Evolutionary conservation across 108 stramenopile genomes (phyloP), one percentile per base, ranked within the genome.

Genomic region (Skeletonema potamos): DNA sequence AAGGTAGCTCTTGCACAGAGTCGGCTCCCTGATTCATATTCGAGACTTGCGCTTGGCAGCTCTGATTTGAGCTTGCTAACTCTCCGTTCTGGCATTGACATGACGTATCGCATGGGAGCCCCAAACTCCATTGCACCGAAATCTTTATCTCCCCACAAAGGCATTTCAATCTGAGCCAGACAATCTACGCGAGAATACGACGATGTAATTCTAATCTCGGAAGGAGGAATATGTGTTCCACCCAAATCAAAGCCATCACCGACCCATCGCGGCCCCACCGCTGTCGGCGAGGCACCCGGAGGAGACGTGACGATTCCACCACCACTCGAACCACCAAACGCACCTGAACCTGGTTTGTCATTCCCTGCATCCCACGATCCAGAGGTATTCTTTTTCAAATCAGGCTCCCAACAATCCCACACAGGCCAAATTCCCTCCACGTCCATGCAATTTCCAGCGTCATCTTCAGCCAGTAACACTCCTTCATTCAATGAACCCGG

Each of bases 71-170:
- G 27, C 43, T 27, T 41, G n/a, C 54, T 22, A 51, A 51, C 48
- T 22, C 48, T 51, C 17, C 51, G 15, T 29, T 55, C 72, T 3
- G 72, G 71, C 61, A 74, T 54, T 22, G 68, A 37, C 60, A 91
- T 73, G 34, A 89, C 84, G 67, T 86, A 85, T 13, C 88, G 76
- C 20, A 89, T 51, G 1, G 93, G 90, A 61, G 86, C 79, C 48
- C 91, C 93, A 27, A 94, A 80, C 54, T 94, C 90, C 87, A 94
- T 83, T 26, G 87, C 89, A 51, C 89, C 91, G 55, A 90, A 89
- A 36, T 91, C 89, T 20, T 82, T 77, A 64, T 94, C 90, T 24
- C 93, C 91, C 87, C 87, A 91, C 41, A 94, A 71, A 11, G 91
- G 93, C 73, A 94, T 87, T 59, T 92, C 89, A 66, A 94, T 86